A percentile compares a stretch with the other conserved stretches of the same genome.
phyloP scores from a whole-genome alignment of 192 early-diverging fungal species.

The Coemansia sp. region DNA sequence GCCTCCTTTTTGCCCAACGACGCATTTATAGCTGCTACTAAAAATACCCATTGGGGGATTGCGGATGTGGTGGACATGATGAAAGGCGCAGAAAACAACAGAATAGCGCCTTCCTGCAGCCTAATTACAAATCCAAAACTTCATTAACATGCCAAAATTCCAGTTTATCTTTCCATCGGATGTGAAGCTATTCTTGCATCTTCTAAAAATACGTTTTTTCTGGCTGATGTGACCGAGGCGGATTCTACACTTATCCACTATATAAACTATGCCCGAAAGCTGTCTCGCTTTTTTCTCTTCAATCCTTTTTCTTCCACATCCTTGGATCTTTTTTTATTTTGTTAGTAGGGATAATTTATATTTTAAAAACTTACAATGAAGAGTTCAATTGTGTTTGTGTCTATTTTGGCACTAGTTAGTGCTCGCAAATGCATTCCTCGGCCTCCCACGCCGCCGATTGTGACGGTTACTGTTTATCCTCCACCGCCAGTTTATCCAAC shows the following conservation, averaged over 20 bases:
- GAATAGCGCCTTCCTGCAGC: too few species aligned
- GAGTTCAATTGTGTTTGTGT: conserved; percentile 18
- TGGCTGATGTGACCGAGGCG: too few species aligned
- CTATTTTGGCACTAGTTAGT: conserved; percentile 19
- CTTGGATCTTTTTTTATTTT: conserved; percentile 3
- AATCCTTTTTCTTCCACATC: conserved; percentile 3
- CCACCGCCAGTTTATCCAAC: conserved; percentile 4
- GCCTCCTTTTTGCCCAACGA: too few species aligned
- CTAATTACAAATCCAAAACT: too few species aligned
- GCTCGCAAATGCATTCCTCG: conserved; percentile 41
- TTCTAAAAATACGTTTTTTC: conserved; percentile 8
- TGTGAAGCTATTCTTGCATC: neutral
- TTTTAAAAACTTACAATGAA: conserved; percentile 26
- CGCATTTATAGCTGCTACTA: neutral
- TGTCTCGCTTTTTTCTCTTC: neutral
- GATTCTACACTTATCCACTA: too few species aligned
- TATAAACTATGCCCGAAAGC: neutral
- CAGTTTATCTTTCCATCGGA: too few species aligned
- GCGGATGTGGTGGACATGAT: neutral
- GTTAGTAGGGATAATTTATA: conserved; percentile 5
- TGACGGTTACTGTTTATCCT: neutral
- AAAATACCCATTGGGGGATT: neutral
- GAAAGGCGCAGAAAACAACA: neutral
- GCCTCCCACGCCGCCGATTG: conserved; percentile 9
- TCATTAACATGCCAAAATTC: too few species aligned